These are phyloP conservation scores for Ceratobasidium sp. DNA, from an alignment of 1,284 basidiomycete genomes.

Conservation along the genomic window DNA sequence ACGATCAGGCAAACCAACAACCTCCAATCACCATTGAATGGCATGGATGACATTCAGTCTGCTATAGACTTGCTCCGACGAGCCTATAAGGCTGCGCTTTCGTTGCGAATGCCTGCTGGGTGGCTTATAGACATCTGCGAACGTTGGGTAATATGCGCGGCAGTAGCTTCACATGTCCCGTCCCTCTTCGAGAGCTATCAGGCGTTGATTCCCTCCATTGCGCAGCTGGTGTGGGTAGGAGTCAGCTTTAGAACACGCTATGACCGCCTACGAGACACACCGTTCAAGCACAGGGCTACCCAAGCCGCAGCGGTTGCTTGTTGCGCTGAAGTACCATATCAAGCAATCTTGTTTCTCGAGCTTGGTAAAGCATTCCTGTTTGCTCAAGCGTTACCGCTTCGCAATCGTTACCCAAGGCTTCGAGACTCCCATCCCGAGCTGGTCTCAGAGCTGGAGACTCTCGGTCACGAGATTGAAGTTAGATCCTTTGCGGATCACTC, in stretches of 20 bases:
- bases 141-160: not conserved
- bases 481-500: not conserved
- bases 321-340: not conserved
- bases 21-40: no score
- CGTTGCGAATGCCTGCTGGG: not conserved
- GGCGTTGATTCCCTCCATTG: not conserved
- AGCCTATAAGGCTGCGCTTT: not conserved
- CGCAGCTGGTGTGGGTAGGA: not conserved
- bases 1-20: no score
- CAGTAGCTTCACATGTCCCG: not conserved
- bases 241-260: not conserved
- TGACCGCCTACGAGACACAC: not conserved
- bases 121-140: not conserved
- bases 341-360: not conserved
- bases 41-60: not conserved
- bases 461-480: not conserved
- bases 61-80: not conserved
- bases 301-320: not conserved
- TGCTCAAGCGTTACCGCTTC: not conserved
- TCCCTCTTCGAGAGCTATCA: not conserved
- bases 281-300: not conserved
- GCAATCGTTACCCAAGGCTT: not conserved
- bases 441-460: not conserved
- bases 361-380: not conserved
- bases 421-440: not conserved